Evolutionary conservation across 352 stramenopile genomes (phyloP), one percentile per base, ranked within the genome.

Genomic region (Phytopythium helicoides): DNA sequence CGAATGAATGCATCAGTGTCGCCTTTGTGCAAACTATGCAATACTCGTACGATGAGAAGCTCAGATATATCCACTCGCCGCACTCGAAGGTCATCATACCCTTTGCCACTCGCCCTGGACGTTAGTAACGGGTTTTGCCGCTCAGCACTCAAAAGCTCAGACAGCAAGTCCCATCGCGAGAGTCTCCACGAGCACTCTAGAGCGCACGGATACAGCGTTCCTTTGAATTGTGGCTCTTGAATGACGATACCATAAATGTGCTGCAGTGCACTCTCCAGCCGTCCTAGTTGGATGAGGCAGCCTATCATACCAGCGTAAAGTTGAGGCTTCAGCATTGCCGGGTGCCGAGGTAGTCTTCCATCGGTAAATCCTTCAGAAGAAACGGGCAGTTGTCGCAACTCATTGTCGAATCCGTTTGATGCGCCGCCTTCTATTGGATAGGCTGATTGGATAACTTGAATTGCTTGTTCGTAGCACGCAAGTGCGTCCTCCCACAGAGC

Each of bases 181-280:
- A 95, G 66, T n/a, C 84, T 72, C 86, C 86, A 95, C 15, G 86
- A 80, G 44, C 84, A 94, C 54, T 95, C 83, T 3, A 95, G 63
- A 2, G 86, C 86, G 56, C 80, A 86, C 11, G 82, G 83, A 56
- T 93, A 94, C 33, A 94, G 65, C 2, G 79, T 86, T n/a, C 68
- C 76, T 35, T 90, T 86, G 42, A 85, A 86, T 26, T 89, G 67
- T 1, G 84, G 81, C 37, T 93, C 82, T 62, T 87, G 71, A 10
- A 76, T 89, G 6, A 86, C 73, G 38, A 95, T 94, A 16, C 86
- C 86, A 39, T 93, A 89, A 31, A 94, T 93, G 60, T 94, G 80
- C 52, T 94, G 83, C 18, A 95, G 62, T 11, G 84, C 86, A 54
- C 78, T 93, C 64, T 94, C 86, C 9, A 93, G 68, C 14, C 82